A percentile compares a stretch with the other conserved stretches of the same genome.
Conservation (phyloP, 2,329 filamentous ascomycete species). For the Penicillium fuscoglaucum region DNA sequence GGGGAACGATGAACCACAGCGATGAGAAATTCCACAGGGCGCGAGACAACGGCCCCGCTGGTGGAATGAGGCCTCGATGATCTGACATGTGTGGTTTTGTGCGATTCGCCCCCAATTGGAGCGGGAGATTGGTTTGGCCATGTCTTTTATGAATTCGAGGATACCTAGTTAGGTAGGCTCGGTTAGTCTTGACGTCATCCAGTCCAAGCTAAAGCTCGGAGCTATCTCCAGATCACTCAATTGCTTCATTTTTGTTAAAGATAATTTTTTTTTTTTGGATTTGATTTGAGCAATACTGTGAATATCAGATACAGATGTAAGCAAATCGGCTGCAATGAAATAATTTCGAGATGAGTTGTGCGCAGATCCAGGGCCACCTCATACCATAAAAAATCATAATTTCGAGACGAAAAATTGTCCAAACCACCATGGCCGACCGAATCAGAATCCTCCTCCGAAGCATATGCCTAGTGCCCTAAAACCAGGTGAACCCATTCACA, state of each 20-base stretch:
- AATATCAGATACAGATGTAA: neutral
- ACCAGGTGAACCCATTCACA: neutral
- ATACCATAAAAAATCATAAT: neutral
- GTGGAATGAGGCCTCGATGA: neutral
- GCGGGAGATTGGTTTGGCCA: neutral
- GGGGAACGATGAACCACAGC: conserved; percentile 42
- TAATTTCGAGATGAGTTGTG: neutral
- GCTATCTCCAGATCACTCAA: neutral
- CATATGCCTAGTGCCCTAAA: neutral
- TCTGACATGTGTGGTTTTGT: neutral
- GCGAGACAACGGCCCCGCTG: conserved; percentile 11
- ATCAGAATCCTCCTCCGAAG: neutral
- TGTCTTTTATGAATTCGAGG: neutral
- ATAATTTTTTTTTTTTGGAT: neutral
- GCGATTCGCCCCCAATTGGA: neutral
- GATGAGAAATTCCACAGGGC: conserved; percentile 38
- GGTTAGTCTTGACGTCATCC: conserved; percentile 2
- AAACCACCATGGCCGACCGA: conserved; percentile 3
- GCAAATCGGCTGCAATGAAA: neutral
- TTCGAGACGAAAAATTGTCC: neutral
- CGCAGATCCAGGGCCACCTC: neutral
- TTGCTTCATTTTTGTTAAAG: neutral
- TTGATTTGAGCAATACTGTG: neutral
- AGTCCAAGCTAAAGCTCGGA: neutral
- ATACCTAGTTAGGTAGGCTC: neutral